phyloP scores from a whole-genome alignment of 2,329 filamentous ascomycete species.

The Diplodia mutila region DNA sequence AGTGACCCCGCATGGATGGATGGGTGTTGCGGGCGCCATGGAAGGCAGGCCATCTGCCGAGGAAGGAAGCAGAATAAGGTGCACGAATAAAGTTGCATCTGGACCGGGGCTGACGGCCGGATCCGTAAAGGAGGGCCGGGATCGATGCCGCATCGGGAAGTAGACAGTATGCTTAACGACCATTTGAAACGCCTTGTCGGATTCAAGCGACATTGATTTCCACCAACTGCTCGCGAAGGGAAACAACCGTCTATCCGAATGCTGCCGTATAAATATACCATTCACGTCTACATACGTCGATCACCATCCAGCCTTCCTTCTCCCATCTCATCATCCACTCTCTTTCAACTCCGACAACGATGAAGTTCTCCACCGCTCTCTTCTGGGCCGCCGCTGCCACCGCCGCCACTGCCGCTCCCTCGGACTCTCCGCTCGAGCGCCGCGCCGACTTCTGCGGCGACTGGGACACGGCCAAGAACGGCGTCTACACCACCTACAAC shows the following conservation, averaged over 20 bases:
- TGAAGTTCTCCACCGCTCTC: conserved; percentile 36
- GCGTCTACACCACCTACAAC: conserved; percentile 40
- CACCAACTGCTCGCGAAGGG: conserved; percentile 1
- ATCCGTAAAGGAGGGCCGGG: background rate
- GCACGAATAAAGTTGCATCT: conserved; percentile 9
- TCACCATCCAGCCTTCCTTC: background rate
- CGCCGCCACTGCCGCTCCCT: conserved; percentile 34
- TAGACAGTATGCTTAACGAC: conserved; percentile 15
- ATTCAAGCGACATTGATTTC: background rate
- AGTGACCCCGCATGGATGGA: background rate
- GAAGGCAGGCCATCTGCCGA: background rate
- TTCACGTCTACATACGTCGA: background rate
- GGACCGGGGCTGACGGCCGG: background rate
- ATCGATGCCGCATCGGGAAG: background rate
- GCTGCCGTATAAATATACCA: background rate
- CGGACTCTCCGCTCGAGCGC: conserved; percentile 31
- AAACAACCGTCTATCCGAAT: background rate
- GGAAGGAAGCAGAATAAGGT: background rate
- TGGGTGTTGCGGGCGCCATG: background rate
- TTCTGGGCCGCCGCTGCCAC: conserved; percentile 35
- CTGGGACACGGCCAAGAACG: conserved; percentile 36
- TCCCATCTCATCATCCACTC: background rate
- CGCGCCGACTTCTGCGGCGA: conserved; percentile 40
- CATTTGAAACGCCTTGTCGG: conserved; percentile 9
- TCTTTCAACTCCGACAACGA: conserved; percentile 20